These are phyloP conservation scores for Pascua sp. DNA, from an alignment of 1,284 basidiomycete genomes.

Conservation along the genomic window DNA sequence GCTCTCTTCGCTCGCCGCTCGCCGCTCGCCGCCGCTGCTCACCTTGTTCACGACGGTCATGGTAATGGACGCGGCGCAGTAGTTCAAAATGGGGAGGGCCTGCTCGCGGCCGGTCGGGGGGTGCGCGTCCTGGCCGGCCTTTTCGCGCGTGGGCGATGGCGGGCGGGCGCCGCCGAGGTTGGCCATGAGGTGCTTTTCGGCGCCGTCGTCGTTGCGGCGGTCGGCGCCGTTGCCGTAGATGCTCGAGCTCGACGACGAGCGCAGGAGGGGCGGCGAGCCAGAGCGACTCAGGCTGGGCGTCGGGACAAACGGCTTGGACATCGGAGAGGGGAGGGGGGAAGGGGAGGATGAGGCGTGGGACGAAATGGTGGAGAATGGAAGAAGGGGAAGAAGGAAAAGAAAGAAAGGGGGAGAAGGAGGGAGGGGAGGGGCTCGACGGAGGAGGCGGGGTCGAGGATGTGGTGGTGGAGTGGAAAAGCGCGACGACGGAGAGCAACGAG, in stretches of 20 bases:
- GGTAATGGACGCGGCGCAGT: conserved; percentile 89
- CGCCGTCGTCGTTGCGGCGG: conserved; percentile 20
- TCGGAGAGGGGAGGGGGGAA: conserved; percentile 6
- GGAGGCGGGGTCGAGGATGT: too few species aligned
- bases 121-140: not conserved
- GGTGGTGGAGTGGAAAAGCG: too few species aligned
- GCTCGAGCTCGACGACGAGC: conserved; percentile 22
- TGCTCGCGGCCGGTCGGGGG: conserved; percentile 31
- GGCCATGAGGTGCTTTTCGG: conserved; percentile 26
- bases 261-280: conserved; percentile 28
- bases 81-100: conserved; percentile 76
- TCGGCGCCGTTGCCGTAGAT: conserved; percentile 17
- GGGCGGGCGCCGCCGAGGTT: conserved; percentile 25
- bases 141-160: conserved; percentile 13
- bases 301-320: conserved; percentile 42
- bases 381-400: not conserved
- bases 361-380: not conserved
- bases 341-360: not conserved
- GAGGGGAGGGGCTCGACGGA: not conserved
- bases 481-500: too few species aligned
- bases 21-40: conserved; percentile 2
- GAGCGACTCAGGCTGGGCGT: conserved; percentile 38
- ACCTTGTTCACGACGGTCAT: conserved; percentile 99
- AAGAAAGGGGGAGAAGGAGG: too few species aligned
- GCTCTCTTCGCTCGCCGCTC: not conserved